Evolutionary conservation across 1,284 basidiomycete genomes (phyloP).

Genomic region (Ceratobasidium sp.): DNA sequence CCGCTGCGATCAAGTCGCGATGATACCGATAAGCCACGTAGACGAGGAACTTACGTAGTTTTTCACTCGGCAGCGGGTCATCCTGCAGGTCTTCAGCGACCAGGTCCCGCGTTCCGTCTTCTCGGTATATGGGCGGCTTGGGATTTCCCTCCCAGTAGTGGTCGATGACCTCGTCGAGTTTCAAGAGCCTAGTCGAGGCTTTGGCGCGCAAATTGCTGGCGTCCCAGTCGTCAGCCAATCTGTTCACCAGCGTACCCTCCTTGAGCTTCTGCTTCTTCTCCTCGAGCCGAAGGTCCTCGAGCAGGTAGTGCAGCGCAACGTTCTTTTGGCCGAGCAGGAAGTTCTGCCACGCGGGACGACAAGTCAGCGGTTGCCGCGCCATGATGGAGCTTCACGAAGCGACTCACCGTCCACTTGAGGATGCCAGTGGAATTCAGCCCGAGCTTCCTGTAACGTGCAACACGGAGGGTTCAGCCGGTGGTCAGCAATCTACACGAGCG

Average conservation of each 20-base stretch:
- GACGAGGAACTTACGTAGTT: slow-evolving; percentile 26
- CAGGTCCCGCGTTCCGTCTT: slow-evolving; percentile 1
- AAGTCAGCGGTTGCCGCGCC: too few relatives aligned
- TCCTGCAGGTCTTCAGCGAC: neutral
- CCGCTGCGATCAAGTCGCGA: neutral
- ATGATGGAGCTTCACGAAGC: neutral
- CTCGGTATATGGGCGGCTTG: neutral
- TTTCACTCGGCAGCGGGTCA: neutral
- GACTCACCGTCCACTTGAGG: slow-evolving; percentile 21
- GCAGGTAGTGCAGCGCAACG: neutral
- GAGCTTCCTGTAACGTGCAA: too few relatives aligned
- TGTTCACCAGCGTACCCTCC: neutral
- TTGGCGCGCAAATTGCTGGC: neutral
- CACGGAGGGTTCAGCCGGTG: neutral
- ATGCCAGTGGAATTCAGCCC: too few relatives aligned
- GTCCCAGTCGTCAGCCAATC: neutral
- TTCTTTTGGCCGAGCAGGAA: slow-evolving; percentile 12
- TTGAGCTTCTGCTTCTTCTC: neutral
- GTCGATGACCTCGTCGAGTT: neutral
- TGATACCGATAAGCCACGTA: slow-evolving; percentile 2
- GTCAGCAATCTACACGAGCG: neutral
- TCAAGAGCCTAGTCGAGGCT: slow-evolving; percentile 1
- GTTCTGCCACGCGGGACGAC: neutral
- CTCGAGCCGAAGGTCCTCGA: neutral
- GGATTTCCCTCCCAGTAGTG: slow-evolving; percentile 30